Evolutionary conservation across 352 stramenopile genomes (phyloP), one percentile per base, ranked within the genome.

Genomic region (Globisporangium paddicum): DNA sequence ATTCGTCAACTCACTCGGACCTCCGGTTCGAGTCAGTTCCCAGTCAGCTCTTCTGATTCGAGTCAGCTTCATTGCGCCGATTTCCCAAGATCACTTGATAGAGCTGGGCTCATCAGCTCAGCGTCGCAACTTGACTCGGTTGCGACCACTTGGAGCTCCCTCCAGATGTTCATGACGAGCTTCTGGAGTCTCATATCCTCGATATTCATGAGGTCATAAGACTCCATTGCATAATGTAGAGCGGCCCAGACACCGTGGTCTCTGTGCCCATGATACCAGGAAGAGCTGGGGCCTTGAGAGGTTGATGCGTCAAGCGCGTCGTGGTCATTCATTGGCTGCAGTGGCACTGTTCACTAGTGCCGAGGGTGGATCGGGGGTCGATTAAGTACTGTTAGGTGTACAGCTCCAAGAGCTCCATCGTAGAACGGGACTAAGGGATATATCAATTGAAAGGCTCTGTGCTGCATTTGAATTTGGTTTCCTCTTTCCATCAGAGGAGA

Each of bases 1-100:
- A 51, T 51, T 51, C 45, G 45, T n/a, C 45, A 51, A 35, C 14
- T 50, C 44, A 28, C 18, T 45, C 18, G 26, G 19, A 13, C 41
- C n/a, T n/a, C n/a, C n/a, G n/a, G n/a, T n/a, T n/a, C n/a, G n/a
- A n/a, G n/a, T n/a, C n/a, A n/a, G n/a, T n/a, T n/a, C n/a, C n/a
- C n/a, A n/a, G n/a, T n/a, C n/a, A n/a, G n/a, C n/a, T n/a, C n/a
- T 26, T 45, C 16, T 47, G 19, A 47, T 52, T 52, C 45, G 16
- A 52, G 45, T 19, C 45, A 32, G 38, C 38, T 32, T 32, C 28
- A 6, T 35, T 25, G 5, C 19, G 16, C 3, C 3, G 14, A 18
- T 37, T 52, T 52, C 30, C 37, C 16, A 16, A 37, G 14, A 52
- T 25, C 45, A 51, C n/a, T n/a, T n/a, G 45, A 51, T 37, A n/a